phyloP scores from a whole-genome alignment of 495 filamentous ascomycete genomes.

The Penicillium samsonianum region DNA sequence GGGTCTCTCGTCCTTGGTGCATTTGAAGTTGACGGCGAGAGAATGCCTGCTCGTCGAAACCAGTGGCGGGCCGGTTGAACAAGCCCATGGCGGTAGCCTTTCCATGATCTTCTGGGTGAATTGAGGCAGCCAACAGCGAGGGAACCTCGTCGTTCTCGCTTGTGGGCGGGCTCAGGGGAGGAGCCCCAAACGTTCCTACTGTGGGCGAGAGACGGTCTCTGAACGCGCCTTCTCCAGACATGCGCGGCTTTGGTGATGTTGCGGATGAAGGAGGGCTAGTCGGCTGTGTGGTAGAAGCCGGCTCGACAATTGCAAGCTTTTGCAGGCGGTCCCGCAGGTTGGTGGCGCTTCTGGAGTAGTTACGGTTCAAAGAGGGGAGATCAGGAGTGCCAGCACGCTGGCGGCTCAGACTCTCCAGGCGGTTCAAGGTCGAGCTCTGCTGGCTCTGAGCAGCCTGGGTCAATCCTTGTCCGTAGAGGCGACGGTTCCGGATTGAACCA shows the following conservation, averaged over 20 bases:
- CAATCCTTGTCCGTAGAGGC: slow-evolving; percentile 84
- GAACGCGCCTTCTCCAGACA: slow-evolving; percentile 21
- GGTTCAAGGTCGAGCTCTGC: slow-evolving; percentile 71
- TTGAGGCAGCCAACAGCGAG: slow-evolving; percentile 53
- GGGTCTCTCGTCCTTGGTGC: slow-evolving; percentile 63
- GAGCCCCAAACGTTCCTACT: slow-evolving; percentile 44
- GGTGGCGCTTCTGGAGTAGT: slow-evolving; percentile 55
- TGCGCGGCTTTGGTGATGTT: slow-evolving; percentile 34
- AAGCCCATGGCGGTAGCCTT: slow-evolving; percentile 85
- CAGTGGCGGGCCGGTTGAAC: slow-evolving; percentile 74
- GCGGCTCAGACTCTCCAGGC: slow-evolving; percentile 73
- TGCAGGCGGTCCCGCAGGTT: slow-evolving; percentile 60
- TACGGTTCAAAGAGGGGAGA: slow-evolving; percentile 38
- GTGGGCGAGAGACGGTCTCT: slow-evolving; percentile 32
- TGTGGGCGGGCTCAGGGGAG: slow-evolving; percentile 72
- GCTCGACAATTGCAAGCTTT: slow-evolving; percentile 47
- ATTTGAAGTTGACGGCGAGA: slow-evolving; percentile 77
- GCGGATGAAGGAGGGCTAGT: slow-evolving; percentile 54
- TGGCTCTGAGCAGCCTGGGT: slow-evolving; percentile 80
- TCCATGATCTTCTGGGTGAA: slow-evolving; percentile 75
- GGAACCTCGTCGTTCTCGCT: slow-evolving; percentile 66
- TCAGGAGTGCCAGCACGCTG: slow-evolving; percentile 46
- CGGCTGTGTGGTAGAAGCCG: slow-evolving; percentile 41
- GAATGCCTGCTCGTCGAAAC: slow-evolving; percentile 84
- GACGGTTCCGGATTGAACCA: slow-evolving; percentile 62